Evolutionary conservation across 1,284 basidiomycete species (phyloP).

Genomic region (Rhizoctonia solani): DNA sequence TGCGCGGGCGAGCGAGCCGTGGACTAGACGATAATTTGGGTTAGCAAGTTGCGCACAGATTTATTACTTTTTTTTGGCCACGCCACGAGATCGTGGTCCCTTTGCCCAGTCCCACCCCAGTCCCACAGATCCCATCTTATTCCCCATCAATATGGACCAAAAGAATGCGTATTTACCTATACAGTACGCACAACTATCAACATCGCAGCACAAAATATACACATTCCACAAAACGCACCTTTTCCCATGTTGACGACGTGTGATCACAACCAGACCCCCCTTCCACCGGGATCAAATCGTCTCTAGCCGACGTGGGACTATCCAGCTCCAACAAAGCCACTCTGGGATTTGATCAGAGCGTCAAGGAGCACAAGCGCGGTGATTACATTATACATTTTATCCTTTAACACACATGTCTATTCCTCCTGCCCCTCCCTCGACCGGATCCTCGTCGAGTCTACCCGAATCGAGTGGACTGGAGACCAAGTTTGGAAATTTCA

Average conservation of each 20-base stretch:
- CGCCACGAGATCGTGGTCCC: slow-evolving; percentile 7
- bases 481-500: slow-evolving; percentile 7
- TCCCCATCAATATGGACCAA: too few relatives aligned
- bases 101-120: not conserved
- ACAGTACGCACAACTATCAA: not conserved
- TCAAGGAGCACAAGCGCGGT: slow-evolving; percentile 11
- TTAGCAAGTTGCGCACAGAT: not conserved
- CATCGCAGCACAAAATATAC: not conserved
- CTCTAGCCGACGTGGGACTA: slow-evolving; percentile 22
- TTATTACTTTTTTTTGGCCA: slow-evolving; percentile 11
- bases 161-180: slow-evolving; percentile 15
- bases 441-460: too few relatives aligned
- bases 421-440: not conserved
- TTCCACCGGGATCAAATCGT: slow-evolving; percentile 22
- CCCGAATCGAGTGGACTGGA: too few relatives aligned
- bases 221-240: not conserved
- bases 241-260: slow-evolving; percentile 35
- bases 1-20: slow-evolving; percentile 99
- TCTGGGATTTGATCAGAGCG: not conserved
- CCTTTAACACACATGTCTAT: not conserved
- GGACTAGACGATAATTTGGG: slow-evolving; percentile 59
- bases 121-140: too few relatives aligned
- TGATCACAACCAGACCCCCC: too few relatives aligned
- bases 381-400: slow-evolving; percentile 15
- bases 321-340: slow-evolving; percentile 25